Evolutionary conservation across 371 early-diverging fungal species (phyloP).

Genomic region (Paraphysoderma sedebokerense): DNA sequence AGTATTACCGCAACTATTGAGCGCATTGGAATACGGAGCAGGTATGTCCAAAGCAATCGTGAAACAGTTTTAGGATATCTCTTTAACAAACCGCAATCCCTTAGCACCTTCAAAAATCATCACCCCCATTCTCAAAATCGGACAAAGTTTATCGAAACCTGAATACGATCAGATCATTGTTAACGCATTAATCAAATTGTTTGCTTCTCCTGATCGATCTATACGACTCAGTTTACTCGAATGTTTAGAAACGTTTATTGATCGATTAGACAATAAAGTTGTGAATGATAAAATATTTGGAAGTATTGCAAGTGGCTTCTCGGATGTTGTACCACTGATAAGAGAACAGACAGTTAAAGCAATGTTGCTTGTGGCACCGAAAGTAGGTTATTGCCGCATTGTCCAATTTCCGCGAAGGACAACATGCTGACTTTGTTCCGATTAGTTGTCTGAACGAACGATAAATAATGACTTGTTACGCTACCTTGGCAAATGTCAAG

Average conservation of each 20-base stretch:
- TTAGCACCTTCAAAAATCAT: constrained; percentile 66
- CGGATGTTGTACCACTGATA: constrained; percentile 71
- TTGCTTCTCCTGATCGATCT: constrained; percentile 71
- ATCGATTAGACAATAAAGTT: constrained; percentile 43
- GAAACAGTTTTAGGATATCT: background rate
- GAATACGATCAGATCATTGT: constrained; percentile 54
- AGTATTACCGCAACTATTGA: constrained; percentile 71
- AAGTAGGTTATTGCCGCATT: constrained; percentile 15
- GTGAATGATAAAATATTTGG: constrained; percentile 75
- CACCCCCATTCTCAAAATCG: constrained; percentile 66
- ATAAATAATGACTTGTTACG: constrained; percentile 73
- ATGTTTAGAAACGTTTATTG: constrained; percentile 48
- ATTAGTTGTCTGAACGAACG: constrained; percentile 38
- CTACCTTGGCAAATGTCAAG: constrained; percentile 67
- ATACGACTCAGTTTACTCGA: constrained; percentile 74
- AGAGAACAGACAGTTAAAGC: constrained; percentile 83
- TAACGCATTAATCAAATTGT: constrained; percentile 62
- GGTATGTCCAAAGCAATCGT: constrained; percentile 12
- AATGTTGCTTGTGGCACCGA: constrained; percentile 48
- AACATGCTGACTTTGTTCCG: background rate
- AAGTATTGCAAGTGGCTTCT: constrained; percentile 70
- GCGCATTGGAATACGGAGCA: constrained; percentile 82
- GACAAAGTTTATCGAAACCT: constrained; percentile 40
- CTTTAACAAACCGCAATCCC: background rate
- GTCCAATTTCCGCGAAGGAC: background rate